Evolutionary conservation across 2,329 filamentous ascomycete genomes (phyloP), one percentile per base, ranked within the genome.

Genomic region (Penicillium frequentans): DNA sequence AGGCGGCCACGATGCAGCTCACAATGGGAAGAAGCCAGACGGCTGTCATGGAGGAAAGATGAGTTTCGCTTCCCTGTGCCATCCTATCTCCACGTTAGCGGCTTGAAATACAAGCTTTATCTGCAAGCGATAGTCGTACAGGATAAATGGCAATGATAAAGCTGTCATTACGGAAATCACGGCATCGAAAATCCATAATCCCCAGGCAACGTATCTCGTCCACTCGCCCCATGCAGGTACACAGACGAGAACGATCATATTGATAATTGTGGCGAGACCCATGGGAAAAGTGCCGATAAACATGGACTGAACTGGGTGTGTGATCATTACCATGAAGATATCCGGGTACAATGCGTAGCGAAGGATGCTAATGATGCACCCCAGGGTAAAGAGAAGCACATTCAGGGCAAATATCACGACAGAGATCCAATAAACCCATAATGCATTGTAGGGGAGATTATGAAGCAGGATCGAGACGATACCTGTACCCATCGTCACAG

Each of bases 201-300:
- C 77, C 84, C 83, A 86, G 10, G 81, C 82, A 9, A 84, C 70
- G 59, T 81, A 77, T 29, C 79, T 73, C n/a, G 82, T 75, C 79
- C 84, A 83, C 14, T 77, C 63, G 1, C 85, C 86, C 86, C 84
- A 89, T n/a, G 73, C 75, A 0, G 81, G 82, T 8, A 82, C 77
- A 68, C 86, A 88, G 33, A 85, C 77, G 31, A 84, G 78, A 13
- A 86, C 78, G 69, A 85, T 83, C 81, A 87, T 86, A 59, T 86
- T 85, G 58, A 90, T 82, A 44, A 90, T 84, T 1, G 87, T 90
- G 0, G 86, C 84, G 56, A 90, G 81, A 0, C 81, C 86, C 85
- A 90, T 90, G 0, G 87, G 87, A 31, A 89, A 81, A 0, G 85
- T 87, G 0, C 84, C 88, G 3, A 91, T 73, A 62, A 90, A 91